phyloP scores from a whole-genome alignment of 305 asterid genomes.

The Stenogyne calaminthoides region DNA sequence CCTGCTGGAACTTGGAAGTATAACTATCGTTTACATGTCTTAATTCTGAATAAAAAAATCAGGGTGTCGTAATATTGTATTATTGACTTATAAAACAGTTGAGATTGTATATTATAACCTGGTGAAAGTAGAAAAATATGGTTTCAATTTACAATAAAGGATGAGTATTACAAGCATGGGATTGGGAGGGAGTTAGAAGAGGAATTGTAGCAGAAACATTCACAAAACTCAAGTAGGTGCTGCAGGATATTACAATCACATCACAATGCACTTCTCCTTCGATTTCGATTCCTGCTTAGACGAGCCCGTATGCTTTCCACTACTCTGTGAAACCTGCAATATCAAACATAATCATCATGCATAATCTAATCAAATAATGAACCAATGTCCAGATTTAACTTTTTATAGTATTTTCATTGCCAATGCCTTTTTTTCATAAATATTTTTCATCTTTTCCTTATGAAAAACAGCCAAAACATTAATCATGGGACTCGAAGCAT shows the following conservation, averaged over 20 bases:
- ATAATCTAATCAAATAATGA: background rate
- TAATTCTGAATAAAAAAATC: background rate
- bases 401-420: background rate
- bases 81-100: slow-evolving; percentile 1
- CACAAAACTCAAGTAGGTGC: slow-evolving; percentile 1
- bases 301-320: slow-evolving; percentile 40
- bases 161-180: slow-evolving; percentile 17
- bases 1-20: too few relatives aligned
- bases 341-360: background rate
- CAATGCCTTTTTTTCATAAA: background rate
- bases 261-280: slow-evolving; percentile 68
- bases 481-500: background rate
- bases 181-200: background rate
- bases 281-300: slow-evolving; percentile 69
- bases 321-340: slow-evolving; percentile 64
- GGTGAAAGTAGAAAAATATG: background rate
- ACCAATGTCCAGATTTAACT: background rate
- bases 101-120: slow-evolving; percentile 6
- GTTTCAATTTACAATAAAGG: slow-evolving; percentile 34
- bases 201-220: slow-evolving; percentile 27
- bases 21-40: too few relatives aligned
- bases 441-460: background rate
- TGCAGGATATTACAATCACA: slow-evolving; percentile 41
- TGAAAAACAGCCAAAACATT: slow-evolving; percentile 10
- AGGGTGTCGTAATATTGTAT: background rate